Evolutionary conservation across 176 grass and related monocot species (phyloP).

Genomic region (Aegilops tauschii): DNA sequence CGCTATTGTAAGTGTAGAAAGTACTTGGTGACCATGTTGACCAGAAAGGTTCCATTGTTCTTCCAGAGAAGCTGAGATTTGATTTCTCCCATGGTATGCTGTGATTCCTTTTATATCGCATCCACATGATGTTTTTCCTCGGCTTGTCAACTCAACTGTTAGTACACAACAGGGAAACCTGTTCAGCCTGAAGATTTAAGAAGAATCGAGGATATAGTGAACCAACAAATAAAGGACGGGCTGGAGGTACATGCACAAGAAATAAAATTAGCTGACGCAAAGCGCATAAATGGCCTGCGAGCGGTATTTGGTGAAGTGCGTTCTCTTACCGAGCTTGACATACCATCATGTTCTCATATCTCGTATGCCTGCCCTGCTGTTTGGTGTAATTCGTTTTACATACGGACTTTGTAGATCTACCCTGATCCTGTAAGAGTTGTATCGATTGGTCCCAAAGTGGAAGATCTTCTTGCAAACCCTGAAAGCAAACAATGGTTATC

Average conservation of each 20-base stretch:
- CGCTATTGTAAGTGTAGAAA: conserved; percentile 44
- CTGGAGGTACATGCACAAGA: conserved; percentile 69
- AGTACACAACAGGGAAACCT: conserved; percentile 73
- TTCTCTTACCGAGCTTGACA: conserved; percentile 6
- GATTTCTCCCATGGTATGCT: conserved; percentile 97
- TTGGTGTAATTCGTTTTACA: background rate
- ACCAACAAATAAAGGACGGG: conserved; percentile 82
- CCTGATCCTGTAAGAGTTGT: conserved; percentile 95
- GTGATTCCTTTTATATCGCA: conserved; percentile 1
- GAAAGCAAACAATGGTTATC: conserved; percentile 86
- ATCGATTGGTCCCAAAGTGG: conserved; percentile 79
- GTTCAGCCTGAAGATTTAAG: conserved; percentile 82
- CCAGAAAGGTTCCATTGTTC: conserved; percentile 99
- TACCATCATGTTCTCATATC: background rate
- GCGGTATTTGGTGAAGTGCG: conserved; percentile 87
- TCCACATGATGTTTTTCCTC: background rate
- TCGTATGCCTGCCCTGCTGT: conserved; percentile 1
- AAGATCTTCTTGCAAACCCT: conserved; percentile 68
- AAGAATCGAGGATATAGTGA: conserved; percentile 94
- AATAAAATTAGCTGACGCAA: conserved; percentile 61
- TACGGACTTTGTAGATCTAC: conserved; percentile 58
- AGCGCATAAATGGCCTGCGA: conserved; percentile 68
- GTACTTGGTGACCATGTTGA: conserved; percentile 97
- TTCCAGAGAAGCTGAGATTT: conserved; percentile 93
- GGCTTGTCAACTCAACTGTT: background rate